Percentiles rank a stretch among this genome's conserved stretches.
Conservation (phyloP, 345 rosid species). For the Eucalyptus leucophloia region DNA sequence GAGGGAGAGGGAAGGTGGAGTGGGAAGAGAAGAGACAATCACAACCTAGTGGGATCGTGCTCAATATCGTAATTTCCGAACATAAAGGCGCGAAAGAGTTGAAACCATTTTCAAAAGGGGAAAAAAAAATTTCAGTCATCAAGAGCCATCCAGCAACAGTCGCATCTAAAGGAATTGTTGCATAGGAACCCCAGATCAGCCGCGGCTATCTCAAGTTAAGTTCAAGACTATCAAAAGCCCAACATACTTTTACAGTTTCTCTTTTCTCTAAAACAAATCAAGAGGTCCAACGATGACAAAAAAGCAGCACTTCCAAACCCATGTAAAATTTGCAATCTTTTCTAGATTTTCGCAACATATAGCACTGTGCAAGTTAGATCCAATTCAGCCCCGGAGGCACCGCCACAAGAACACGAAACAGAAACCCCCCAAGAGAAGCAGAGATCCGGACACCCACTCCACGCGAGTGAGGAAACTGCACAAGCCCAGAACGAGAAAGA, state of each 20-base stretch:
- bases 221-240: background rate
- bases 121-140: background rate
- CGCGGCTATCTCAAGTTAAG: background rate
- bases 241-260: background rate
- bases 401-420: background rate
- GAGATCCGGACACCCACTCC: background rate
- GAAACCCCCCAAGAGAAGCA: background rate
- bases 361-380: background rate
- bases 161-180: background rate
- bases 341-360: background rate
- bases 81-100: background rate
- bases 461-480: background rate
- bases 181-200: background rate
- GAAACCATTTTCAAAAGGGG: background rate
- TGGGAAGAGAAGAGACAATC: background rate
- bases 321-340: background rate
- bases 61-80: background rate
- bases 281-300: background rate
- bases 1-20: background rate
- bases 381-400: background rate
- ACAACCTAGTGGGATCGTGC: background rate
- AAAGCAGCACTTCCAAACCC: background rate
- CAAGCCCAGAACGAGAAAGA: background rate
- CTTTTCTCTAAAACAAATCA: background rate
- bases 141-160: background rate